phyloP scores from a whole-genome alignment of 768 basidiomycete species.

The Mycena haematopus region DNA sequence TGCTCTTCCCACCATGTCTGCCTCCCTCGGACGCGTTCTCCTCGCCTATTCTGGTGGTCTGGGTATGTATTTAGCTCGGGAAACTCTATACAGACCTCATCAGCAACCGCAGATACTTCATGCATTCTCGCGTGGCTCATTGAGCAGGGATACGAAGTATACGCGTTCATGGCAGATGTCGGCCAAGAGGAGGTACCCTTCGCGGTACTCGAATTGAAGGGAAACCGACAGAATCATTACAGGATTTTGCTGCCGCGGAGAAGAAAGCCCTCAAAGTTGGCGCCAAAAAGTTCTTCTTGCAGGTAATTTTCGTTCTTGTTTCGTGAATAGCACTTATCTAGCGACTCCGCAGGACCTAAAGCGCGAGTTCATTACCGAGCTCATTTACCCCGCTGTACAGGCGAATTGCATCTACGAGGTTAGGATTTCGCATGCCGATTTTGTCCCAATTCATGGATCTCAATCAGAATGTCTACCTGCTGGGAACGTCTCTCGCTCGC shows the following conservation, averaged over 20 bases:
- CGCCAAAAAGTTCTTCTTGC: constrained; percentile 95
- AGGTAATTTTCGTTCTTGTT: constrained; percentile 50
- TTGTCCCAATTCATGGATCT: constrained; percentile 4
- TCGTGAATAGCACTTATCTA: not conserved
- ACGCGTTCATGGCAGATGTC: constrained; percentile 96
- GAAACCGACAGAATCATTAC: constrained; percentile 14
- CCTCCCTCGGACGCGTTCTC: constrained; percentile 82
- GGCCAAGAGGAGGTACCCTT: constrained; percentile 82
- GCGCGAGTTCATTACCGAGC: constrained; percentile 92
- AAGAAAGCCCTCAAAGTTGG: constrained; percentile 90
- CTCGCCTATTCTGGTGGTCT: constrained; percentile 98
- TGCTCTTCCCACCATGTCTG: constrained; percentile 45
- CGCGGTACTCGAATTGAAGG: not conserved
- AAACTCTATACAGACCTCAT: not conserved
- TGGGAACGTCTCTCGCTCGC: constrained; percentile 96
- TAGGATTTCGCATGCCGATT: constrained; percentile 22
- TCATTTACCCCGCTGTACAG: constrained; percentile 98
- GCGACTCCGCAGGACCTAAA: constrained; percentile 75
- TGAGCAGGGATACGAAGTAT: constrained; percentile 96
- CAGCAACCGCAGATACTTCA: constrained; percentile 79
- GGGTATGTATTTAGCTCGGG: constrained; percentile 60
- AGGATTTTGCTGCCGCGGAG: constrained; percentile 95
- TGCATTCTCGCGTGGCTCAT: constrained; percentile 99
- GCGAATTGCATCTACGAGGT: constrained; percentile 99
- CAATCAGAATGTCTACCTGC: constrained; percentile 88